These are phyloP conservation scores for Rhizophagus prolifer DNA, from an alignment of 192 early-diverging fungal genomes.

Conservation along the genomic window DNA sequence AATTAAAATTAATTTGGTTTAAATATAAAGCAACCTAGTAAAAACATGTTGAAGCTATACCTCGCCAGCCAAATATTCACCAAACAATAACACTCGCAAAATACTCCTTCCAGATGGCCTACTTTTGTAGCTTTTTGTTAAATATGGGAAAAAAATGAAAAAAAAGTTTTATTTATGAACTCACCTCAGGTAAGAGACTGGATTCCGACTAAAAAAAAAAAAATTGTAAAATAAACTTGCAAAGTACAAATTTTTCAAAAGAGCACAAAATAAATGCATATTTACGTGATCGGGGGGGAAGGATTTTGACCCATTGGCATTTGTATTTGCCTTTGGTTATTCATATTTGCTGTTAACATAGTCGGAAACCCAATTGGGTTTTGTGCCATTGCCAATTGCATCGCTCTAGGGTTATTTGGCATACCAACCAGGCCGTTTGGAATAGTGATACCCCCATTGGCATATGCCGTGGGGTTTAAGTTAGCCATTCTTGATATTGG, in stretches of 20 bases:
- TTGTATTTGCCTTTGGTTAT: background rate
- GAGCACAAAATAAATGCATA: background rate
- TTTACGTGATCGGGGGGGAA: background rate
- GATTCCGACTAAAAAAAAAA: background rate
- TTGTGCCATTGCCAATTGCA: conserved; percentile 2
- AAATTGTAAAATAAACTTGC: background rate
- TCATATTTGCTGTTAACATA: background rate
- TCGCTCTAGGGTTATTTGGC: conserved; percentile 3
- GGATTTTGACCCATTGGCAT: background rate
- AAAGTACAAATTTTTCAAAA: background rate
- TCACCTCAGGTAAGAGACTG: background rate
- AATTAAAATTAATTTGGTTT: background rate
- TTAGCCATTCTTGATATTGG: background rate
- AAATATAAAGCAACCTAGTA: background rate
- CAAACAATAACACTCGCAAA: background rate
- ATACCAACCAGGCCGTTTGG: background rate
- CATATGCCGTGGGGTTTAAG: background rate
- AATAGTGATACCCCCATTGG: background rate
- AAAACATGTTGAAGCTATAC: background rate
- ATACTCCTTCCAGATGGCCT: background rate
- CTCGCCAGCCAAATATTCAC: background rate
- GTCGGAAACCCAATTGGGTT: conserved; percentile 3
- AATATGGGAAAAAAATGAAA: background rate
- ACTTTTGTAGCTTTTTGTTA: background rate
- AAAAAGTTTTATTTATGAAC: background rate